Conservation (phyloP, 805 yeast genomes). For the Candida vaughaniae region DNA sequence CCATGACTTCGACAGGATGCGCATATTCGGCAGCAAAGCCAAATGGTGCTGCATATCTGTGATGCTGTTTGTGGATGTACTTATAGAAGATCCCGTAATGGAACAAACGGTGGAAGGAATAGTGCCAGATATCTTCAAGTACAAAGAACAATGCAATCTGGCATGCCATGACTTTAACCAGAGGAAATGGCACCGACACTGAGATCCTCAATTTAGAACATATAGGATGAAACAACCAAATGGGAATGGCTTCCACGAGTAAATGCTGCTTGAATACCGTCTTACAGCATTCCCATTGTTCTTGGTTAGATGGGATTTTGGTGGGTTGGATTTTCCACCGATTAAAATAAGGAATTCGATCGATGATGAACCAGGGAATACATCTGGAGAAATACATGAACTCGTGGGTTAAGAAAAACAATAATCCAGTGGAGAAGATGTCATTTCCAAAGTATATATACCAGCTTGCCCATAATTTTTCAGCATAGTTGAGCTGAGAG, state of each 20-base stretch:
- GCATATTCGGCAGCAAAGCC: constrained; percentile 64
- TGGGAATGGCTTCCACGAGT: constrained; percentile 91
- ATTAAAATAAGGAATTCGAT: constrained; percentile 79
- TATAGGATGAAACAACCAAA: constrained; percentile 71
- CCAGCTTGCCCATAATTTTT: constrained; percentile 86
- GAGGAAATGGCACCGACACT: constrained; percentile 55
- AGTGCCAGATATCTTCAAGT: constrained; percentile 60
- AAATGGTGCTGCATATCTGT: constrained; percentile 61
- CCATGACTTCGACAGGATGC: constrained; percentile 58
- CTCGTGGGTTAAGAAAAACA: constrained; percentile 84
- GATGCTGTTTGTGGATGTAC: constrained; percentile 60
- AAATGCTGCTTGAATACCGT: constrained; percentile 83
- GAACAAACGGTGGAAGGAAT: constrained; percentile 57
- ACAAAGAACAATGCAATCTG: constrained; percentile 52
- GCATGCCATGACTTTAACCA: constrained; percentile 35
- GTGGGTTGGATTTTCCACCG: constrained; percentile 87
- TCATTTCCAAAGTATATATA: constrained; percentile 85
- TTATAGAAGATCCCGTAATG: constrained; percentile 58
- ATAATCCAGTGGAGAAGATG: constrained; percentile 84
- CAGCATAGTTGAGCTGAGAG: constrained; percentile 33
- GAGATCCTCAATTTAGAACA: constrained; percentile 49
- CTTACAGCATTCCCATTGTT: constrained; percentile 92
- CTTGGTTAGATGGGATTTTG: constrained; percentile 73
- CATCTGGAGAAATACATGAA: constrained; percentile 88
- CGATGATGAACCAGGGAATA: constrained; percentile 89